A percentile compares a stretch with the other conserved stretches of the same genome.
Conservation (phyloP, 2,329 filamentous ascomycete species). For the Colletotrichum somersetense region DNA sequence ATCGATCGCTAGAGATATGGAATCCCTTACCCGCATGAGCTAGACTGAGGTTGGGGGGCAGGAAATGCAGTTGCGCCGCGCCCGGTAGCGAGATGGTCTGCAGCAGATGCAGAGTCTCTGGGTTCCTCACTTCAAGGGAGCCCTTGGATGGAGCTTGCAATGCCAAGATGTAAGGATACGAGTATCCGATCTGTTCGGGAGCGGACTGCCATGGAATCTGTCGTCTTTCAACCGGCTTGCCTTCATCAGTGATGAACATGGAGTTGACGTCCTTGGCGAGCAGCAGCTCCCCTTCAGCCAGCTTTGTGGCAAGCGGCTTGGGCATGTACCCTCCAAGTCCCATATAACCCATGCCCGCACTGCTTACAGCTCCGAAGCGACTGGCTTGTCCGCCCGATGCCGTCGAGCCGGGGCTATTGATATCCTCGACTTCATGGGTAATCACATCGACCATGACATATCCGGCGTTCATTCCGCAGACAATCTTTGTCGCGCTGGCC, state of each 20-base stretch:
- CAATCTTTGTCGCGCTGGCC: conserved; percentile 86
- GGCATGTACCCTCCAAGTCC: conserved; percentile 92
- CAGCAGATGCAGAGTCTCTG: conserved; percentile 88
- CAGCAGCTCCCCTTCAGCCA: conserved; percentile 86
- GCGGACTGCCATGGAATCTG: conserved; percentile 94
- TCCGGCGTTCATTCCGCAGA: conserved; percentile 91
- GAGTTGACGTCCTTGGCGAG: conserved; percentile 99
- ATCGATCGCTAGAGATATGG: conserved; percentile 89
- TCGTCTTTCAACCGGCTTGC: conserved; percentile 83
- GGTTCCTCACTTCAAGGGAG: conserved; percentile 89
- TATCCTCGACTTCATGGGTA: conserved; percentile 79
- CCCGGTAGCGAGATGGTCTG: conserved; percentile 87
- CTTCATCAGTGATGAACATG: conserved; percentile 87
- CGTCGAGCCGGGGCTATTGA: conserved; percentile 81
- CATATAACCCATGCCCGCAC: conserved; percentile 95
- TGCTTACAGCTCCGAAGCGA: conserved; percentile 85
- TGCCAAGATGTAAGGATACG: conserved; percentile 93
- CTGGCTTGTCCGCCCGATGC: conserved; percentile 72
- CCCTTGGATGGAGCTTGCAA: conserved; percentile 87
- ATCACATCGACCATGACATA: conserved; percentile 91
- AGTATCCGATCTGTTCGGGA: conserved; percentile 93
- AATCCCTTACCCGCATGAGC: conserved; percentile 97
- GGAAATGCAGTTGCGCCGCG: conserved; percentile 88
- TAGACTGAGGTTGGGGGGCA: conserved; percentile 92
- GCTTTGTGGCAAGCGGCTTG: conserved; percentile 85